phyloP scores from a whole-genome alignment of 805 yeast species.

The Ogataea saltuana region DNA sequence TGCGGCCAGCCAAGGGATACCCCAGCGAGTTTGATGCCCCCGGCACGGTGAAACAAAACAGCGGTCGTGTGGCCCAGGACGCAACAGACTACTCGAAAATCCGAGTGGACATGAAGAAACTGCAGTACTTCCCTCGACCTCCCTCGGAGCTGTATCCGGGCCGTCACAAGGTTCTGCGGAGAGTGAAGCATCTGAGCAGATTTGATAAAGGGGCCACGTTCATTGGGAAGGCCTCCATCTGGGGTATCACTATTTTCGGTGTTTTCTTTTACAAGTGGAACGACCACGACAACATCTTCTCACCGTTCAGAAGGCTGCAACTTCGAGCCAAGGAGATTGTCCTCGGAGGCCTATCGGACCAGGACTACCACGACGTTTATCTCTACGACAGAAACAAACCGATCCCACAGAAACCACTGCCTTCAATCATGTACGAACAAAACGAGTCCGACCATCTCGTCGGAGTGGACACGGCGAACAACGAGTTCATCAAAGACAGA shows the following conservation, averaged over 20 bases:
- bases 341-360: slow-evolving; percentile 53
- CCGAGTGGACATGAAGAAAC: slow-evolving; percentile 68
- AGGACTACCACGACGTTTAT: slow-evolving; percentile 64
- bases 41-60: slow-evolving; percentile 51
- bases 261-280: slow-evolving; percentile 83
- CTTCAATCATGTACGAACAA: slow-evolving; percentile 40
- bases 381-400: slow-evolving; percentile 41
- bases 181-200: slow-evolving; percentile 51
- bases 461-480: slow-evolving; percentile 37
- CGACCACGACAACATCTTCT: slow-evolving; percentile 73
- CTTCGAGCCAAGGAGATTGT: slow-evolving; percentile 54
- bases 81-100: slow-evolving; percentile 68
- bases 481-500: slow-evolving; percentile 63
- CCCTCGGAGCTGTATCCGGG: slow-evolving; percentile 74
- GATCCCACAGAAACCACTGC: slow-evolving; percentile 40
- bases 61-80: slow-evolving; percentile 53
- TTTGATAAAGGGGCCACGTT: slow-evolving; percentile 62
- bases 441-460: slow-evolving; percentile 35
- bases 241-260: slow-evolving; percentile 53
- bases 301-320: slow-evolving; percentile 64
- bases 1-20: slow-evolving; percentile 79
- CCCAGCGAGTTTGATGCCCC: slow-evolving; percentile 80
- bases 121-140: slow-evolving; percentile 80
- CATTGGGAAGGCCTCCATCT: slow-evolving; percentile 52
- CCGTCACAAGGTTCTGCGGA: slow-evolving; percentile 67